Evolutionary conservation across 805 yeast species (phyloP).

Genomic region (Suhomyces emberorum): DNA sequence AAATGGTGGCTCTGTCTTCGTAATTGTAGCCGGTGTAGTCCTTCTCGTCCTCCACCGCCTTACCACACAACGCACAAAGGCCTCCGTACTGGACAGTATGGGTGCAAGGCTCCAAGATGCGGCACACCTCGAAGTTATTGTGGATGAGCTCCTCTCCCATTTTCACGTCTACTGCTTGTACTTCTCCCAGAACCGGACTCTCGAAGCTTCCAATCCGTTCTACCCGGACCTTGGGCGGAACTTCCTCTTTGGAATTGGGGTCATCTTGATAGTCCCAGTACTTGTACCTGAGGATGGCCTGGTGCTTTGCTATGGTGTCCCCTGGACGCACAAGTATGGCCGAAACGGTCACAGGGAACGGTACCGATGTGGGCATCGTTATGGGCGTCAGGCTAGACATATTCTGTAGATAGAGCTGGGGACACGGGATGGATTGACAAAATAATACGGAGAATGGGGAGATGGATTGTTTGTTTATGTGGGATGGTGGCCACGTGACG

Average conservation of each 20-base stretch:
- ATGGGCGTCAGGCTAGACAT: constrained; percentile 46
- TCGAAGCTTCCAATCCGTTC: constrained; percentile 78
- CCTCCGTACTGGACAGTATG: constrained; percentile 96
- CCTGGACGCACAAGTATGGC: constrained; percentile 46
- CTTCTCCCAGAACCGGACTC: constrained; percentile 73
- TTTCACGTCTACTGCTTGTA: constrained; percentile 48
- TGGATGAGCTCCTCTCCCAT: constrained; percentile 62
- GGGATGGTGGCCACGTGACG: no score
- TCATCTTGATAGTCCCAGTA: constrained; percentile 65
- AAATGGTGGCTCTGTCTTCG: constrained; percentile 74
- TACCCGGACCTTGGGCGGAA: constrained; percentile 49
- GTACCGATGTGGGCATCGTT: constrained; percentile 56
- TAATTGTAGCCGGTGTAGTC: constrained; percentile 73
- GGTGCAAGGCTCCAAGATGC: constrained; percentile 76
- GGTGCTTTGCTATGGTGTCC: constrained; percentile 47
- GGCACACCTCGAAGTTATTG: constrained; percentile 43
- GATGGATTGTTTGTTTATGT: no score
- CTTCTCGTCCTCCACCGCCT: constrained; percentile 59
- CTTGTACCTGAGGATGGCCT: constrained; percentile 56
- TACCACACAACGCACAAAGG: constrained; percentile 89
- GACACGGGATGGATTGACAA: no score
- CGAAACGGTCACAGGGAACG: constrained; percentile 66
- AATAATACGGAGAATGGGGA: no score
- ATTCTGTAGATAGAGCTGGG: no score
- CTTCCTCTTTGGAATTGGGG: constrained; percentile 43